Base-by-base conservation (phyloP, 306 rosid species). In the Glycine soja region DNA sequence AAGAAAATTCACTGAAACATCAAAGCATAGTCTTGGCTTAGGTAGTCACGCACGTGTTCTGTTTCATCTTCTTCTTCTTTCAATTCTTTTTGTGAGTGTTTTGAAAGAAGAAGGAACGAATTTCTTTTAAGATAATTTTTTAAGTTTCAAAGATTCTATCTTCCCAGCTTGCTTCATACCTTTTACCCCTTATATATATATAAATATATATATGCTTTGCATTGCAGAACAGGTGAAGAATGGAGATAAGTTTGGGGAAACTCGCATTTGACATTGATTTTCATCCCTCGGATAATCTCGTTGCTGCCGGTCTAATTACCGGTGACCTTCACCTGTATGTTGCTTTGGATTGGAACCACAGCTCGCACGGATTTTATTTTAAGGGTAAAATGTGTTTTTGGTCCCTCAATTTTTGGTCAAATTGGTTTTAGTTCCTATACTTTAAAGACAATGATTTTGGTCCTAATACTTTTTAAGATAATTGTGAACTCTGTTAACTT, bases 221-320 rank as follows among this genome's bases (percentile, higher is more conserved):
- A 36, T 47, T 62, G 32, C 8, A 59, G 12, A 70, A 36, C 56
- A 81, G 67, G 48, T 40, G 48, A 8, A 40, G 5, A 40, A 91
- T 91, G 98, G 98, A 93, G 73, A 85, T 91, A 79, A 82, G 80
- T 68, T 88, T 93, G 84, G 98, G 84, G 46, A 81, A 80, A n/a
- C 82, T 85, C 36, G 88, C 95, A 8, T 93, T 93, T 47, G 97
- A 94, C 82, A 67, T 94, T 13, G 98, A 94, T 83, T 94, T 94
- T 76, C 97, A 94, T 81, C 90, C 97, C 9, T 90, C 93, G 0
- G 88, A 89, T 5, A 86, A 75, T 15, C 88, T 92, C 10, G 89
- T 94, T 57, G 83, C 90, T 6, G 82, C 95, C 0, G 97, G 86
- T 53, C 90, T 94, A 62, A 89, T 94, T 61, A 82, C 50, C 5